Evolutionary conservation across 208 protist genomes (phyloP), one percentile per base, ranked within the genome.

Genomic region (Acanthamoeba royreba): DNA sequence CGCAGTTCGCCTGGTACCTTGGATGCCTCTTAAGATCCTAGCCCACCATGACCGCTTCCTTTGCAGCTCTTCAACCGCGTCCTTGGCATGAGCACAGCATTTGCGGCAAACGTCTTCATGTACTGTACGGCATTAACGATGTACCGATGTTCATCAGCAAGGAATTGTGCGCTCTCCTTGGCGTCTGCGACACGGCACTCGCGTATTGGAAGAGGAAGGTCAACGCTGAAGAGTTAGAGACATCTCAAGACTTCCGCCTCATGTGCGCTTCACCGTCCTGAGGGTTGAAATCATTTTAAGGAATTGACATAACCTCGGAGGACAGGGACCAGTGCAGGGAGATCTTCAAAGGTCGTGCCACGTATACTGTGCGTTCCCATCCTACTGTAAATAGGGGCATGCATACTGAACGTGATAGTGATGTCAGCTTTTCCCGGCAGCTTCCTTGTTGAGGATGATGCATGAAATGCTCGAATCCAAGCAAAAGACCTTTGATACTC

Each of bases 191-290:
- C 42, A 83, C 72, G 40, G 43, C 72, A 7, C 72, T 83, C 13
- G 72, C 72, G 40, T 83, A 83, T 42, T 83, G 72, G 72, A 83
- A 83, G 72, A 83, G 49, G 42, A 83, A 83, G 72, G 72, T 49
- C 4, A 49, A 49, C 72, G 72, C 72, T 9, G 22, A 83, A 40
- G 72, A 49, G 42, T 4, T 83, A 1, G 72, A 83, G 17, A 83
- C 72, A 4, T 83, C 72, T 35, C 72, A 83, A 28, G 72, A 83
- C 42, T 83, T 83, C 72, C 19, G 35, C 11, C 72, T 83, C 72
- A 49, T 83, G 72, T 83, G 19, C 72, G 38, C 0, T 15, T 40
- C 46, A 17, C 66, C 28, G n/a, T n/a, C n/a, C n/a, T n/a, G n/a
- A n/a, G n/a, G n/a, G n/a, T n/a, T n/a, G n/a, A n/a, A n/a, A n/a